phyloP scores from a whole-genome alignment of 2,329 filamentous ascomycete genomes.

The Fusarium illudens region DNA sequence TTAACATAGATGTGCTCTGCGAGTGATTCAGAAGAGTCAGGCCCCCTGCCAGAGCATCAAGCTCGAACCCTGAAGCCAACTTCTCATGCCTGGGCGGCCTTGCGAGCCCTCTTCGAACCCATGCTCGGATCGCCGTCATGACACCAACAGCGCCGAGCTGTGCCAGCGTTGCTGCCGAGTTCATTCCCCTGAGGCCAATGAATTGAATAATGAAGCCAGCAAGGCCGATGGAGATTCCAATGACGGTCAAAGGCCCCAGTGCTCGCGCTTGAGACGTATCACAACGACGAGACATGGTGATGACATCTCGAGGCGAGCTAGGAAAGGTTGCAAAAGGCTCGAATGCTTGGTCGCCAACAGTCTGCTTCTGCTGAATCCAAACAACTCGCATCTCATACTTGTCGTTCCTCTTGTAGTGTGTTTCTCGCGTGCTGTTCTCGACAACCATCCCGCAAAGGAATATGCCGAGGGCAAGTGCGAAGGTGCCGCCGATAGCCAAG shows the following conservation, averaged over 20 bases:
- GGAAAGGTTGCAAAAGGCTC: slow-evolving; percentile 32
- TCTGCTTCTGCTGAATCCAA: slow-evolving; percentile 44
- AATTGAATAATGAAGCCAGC: slow-evolving; percentile 4
- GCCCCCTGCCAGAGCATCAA: not conserved
- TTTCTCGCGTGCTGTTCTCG: not conserved
- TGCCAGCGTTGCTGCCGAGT: not conserved
- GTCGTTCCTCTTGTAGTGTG: not conserved
- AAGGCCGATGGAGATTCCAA: not conserved
- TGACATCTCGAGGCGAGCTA: accelerated
- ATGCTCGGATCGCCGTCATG: not conserved
- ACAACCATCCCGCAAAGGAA: not conserved
- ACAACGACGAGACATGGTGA: not conserved
- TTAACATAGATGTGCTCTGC: too few species aligned
- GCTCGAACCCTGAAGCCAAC: not conserved
- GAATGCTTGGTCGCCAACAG: slow-evolving; percentile 43
- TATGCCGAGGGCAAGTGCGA: not conserved
- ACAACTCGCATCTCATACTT: slow-evolving; percentile 22
- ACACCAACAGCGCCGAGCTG: not conserved
- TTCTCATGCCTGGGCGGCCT: accelerated
- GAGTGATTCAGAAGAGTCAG: not conserved
- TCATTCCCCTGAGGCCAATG: slow-evolving; percentile 9
- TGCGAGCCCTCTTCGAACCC: not conserved
- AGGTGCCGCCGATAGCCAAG: not conserved
- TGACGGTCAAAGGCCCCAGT: not conserved
- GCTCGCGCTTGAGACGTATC: accelerated